Evolutionary conservation across 129 eudicot genomes (phyloP).

Genomic region (Daucus carota): DH1_v3.0 NC_030381.2:47480001-47480500

Average conservation of each 20-base stretch:
- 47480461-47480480: not conserved
- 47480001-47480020: conserved; percentile 45
- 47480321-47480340: not conserved
- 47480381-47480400: not conserved
- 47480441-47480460: not conserved
- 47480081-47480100: conserved; percentile 43
- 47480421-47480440: not conserved
- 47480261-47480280: not conserved
- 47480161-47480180: not conserved
- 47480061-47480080: conserved; percentile 34
- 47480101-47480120: conserved; percentile 44
- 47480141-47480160: not conserved
- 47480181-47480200: not conserved
- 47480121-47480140: conserved; percentile 55
- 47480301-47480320: not conserved
- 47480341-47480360: not conserved
- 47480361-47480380: not conserved
- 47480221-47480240: not conserved
- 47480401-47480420: too few species aligned
- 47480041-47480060: conserved; percentile 18
- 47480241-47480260: not conserved
- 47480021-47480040: conserved; percentile 31
- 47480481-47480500: not conserved
- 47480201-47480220: not conserved
- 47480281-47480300: not conserved